These are phyloP conservation scores for Monilinia aucupariae DNA, from an alignment of 2,329 filamentous ascomycete genomes.

Conservation along the genomic window DNA sequence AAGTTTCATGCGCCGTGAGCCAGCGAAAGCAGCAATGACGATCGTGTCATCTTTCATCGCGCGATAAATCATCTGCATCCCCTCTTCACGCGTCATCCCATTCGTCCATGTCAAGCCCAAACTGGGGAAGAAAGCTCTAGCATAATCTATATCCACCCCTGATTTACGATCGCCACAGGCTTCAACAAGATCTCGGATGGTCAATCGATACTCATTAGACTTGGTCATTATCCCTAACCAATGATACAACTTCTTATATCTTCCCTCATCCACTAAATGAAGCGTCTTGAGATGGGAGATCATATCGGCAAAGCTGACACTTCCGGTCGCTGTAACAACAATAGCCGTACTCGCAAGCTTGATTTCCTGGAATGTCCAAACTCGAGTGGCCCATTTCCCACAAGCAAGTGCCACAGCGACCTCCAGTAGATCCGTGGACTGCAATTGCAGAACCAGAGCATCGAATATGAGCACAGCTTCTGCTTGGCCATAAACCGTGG, in stretches of 20 bases:
- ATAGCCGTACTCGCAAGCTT: slow-evolving; percentile 20
- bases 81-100: slow-evolving; percentile 21
- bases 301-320: not conserved
- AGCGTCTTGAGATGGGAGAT: not conserved
- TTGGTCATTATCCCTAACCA: not conserved
- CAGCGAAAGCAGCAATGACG: not conserved
- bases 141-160: slow-evolving; percentile 22
- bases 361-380: slow-evolving; percentile 27
- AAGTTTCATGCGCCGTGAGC: not conserved
- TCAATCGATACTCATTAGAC: slow-evolving; percentile 7
- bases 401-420: slow-evolving; percentile 20
- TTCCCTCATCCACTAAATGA: not conserved
- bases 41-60: not conserved
- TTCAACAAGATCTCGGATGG: slow-evolving; percentile 15
- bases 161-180: slow-evolving; percentile 16
- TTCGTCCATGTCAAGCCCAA: slow-evolving; percentile 20
- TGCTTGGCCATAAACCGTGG: slow-evolving; percentile 19
- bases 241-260: not conserved
- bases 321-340: slow-evolving; percentile 4
- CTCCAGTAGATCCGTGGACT: slow-evolving; percentile 15
- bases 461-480: slow-evolving; percentile 22
- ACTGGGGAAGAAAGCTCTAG: slow-evolving; percentile 22
- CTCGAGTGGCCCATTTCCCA: slow-evolving; percentile 21
- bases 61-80: slow-evolving; percentile 13
- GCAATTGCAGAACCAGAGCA: slow-evolving; percentile 21